Base-by-base conservation (phyloP, 1,284 basidiomycete species). In the Phylloporus gajari region DNA sequence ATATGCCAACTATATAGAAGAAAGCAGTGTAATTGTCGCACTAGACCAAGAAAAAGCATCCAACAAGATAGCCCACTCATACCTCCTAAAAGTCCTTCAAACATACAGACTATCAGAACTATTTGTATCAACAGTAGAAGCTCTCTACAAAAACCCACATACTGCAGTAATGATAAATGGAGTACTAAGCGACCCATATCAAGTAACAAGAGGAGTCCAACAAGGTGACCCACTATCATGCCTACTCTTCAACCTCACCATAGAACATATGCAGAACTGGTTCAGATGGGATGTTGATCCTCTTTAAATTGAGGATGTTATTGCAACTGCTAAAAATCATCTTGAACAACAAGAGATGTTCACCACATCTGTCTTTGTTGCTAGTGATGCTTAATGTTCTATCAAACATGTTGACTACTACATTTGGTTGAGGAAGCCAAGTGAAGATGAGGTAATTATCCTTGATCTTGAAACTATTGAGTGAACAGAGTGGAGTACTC, bases 191-290 rank as follows among this genome's bases (percentile, higher is more conserved):
- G 21, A n/a, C 19, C 32, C 68, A 3, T 86, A 80, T 74, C 67
- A 68, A 27, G 72, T 86, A 6, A 78, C 63, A 0, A 65, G 84
- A 67, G 85, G 85, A 0, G 85, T 87, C 5, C 3, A 82, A 44
- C 84, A 86, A 72, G 83, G 83, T 0, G 82, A 85, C 74, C 84
- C 82, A 1, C 70, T 85, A 0, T 87, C 84, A 0, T 86, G 85
- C 74, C 77, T 86, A 0, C 77, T 87, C 0, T 86, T 85, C 32
- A 71, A 86, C 65, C 61, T 76, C 0, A 69, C 70, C 0, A 76
- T n/a, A n/a, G n/a, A n/a, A n/a, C n/a, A n/a, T n/a, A n/a, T n/a
- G n/a, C n/a, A n/a, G n/a, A n/a, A n/a, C n/a, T n/a, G n/a, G n/a
- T n/a, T n/a, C n/a, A n/a, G n/a, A n/a, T n/a, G n/a, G n/a, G n/a